These are phyloP conservation scores for Acephala macrosclerotiorum DNA, from an alignment of 2,329 filamentous ascomycete species.

Conservation along the genomic window DNA sequence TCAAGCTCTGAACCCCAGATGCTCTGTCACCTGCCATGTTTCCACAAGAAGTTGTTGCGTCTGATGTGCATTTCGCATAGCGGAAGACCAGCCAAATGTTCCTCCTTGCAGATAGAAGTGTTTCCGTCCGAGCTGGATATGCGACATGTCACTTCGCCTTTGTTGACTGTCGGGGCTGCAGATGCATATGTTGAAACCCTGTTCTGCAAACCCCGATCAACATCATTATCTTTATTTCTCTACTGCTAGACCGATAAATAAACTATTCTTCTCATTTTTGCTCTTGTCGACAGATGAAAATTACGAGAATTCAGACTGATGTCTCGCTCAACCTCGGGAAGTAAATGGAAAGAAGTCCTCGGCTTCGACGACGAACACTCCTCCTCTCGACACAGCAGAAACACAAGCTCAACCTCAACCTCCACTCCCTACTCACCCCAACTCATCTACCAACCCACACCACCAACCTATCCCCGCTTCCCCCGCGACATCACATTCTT, in stretches of 20 bases:
- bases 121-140: slow-evolving; percentile 25
- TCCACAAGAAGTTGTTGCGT: slow-evolving; percentile 6
- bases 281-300: background rate
- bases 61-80: background rate
- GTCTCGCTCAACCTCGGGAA: slow-evolving; percentile 34
- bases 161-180: background rate
- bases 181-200: slow-evolving; percentile 5
- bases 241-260: slow-evolving; percentile 1
- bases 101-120: slow-evolving; percentile 1
- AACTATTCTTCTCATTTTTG: slow-evolving; percentile 11
- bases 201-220: background rate
- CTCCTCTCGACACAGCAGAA: slow-evolving; percentile 10
- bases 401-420: background rate
- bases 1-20: background rate
- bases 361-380: slow-evolving; percentile 39
- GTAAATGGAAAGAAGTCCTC: slow-evolving; percentile 42
- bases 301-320: slow-evolving; percentile 13
- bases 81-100: background rate
- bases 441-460: slow-evolving; percentile 11
- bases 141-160: slow-evolving; percentile 11
- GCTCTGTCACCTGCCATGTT: slow-evolving; percentile 8
- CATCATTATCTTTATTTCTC: slow-evolving; percentile 2
- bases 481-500: slow-evolving; percentile 39
- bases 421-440: slow-evolving; percentile 6
- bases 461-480: slow-evolving; percentile 32